Evolutionary conservation across 768 basidiomycete species (phyloP).

Genomic region (Tricholoma sp.): DNA sequence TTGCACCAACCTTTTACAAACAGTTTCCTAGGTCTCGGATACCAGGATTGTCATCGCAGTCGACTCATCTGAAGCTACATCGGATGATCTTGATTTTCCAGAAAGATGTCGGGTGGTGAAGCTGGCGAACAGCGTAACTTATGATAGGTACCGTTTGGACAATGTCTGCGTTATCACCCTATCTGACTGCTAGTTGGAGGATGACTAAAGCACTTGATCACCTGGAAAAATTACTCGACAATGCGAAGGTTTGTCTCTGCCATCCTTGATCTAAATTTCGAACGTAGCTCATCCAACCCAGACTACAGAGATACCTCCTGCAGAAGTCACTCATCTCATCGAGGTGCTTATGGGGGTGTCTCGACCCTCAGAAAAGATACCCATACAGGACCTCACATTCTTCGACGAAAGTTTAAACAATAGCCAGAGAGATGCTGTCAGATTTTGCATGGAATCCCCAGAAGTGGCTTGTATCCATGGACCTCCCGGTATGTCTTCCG

Average conservation of each 20-base stretch:
- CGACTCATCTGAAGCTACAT: conserved; percentile 53
- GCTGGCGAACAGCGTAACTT: conserved; percentile 88
- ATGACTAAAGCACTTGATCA: conserved; percentile 83
- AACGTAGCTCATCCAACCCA: conserved; percentile 16
- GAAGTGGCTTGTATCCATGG: conserved; percentile 95
- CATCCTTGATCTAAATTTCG: neutral
- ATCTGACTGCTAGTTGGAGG: conserved; percentile 30
- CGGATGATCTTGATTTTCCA: conserved; percentile 72
- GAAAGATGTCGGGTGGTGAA: conserved; percentile 85
- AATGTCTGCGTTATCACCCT: neutral
- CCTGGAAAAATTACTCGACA: conserved; percentile 44
- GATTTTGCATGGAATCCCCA: conserved; percentile 72
- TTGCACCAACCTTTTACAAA: neutral
- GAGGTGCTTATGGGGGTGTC: conserved; percentile 70
- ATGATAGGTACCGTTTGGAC: conserved; percentile 55
- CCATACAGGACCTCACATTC: conserved; percentile 46
- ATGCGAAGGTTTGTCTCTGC: conserved; percentile 6
- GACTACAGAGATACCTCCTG: conserved; percentile 33
- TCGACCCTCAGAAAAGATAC: conserved; percentile 34
- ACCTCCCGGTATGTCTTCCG: conserved; percentile 66
- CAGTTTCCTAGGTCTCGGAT: conserved; percentile 59
- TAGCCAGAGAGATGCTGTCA: conserved; percentile 81
- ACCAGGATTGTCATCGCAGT: conserved; percentile 79
- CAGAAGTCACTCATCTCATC: conserved; percentile 46
- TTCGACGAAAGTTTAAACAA: conserved; percentile 75